A percentile compares a stretch with the other conserved stretches of the same genome.
Evolutionary conservation across 1,284 basidiomycete species (phyloP).

Genomic region (Wallemia ichthyophaga): DNA sequence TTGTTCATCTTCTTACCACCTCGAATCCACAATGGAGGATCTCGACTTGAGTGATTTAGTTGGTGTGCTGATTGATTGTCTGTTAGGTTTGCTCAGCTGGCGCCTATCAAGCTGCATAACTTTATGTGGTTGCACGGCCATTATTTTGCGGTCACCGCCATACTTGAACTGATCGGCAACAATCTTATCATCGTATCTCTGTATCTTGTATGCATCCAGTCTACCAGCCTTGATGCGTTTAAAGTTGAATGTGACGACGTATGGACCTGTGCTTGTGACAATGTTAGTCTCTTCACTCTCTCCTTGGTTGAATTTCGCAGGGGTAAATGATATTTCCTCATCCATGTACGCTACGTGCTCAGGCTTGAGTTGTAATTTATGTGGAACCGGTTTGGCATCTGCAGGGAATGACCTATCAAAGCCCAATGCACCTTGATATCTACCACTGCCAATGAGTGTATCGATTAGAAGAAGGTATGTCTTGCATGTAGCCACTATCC

Average conservation of each 20-base stretch:
- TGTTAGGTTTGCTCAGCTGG: not conserved
- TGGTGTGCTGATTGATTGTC: slow-evolving; percentile 1
- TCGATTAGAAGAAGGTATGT: slow-evolving; percentile 85
- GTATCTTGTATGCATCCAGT: slow-evolving; percentile 77
- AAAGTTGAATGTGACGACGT: slow-evolving; percentile 88
- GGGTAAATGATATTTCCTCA: slow-evolving; percentile 58
- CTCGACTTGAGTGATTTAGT: not conserved
- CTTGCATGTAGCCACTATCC: slow-evolving; percentile 84
- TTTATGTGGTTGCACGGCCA: slow-evolving; percentile 11
- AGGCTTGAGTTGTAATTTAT: slow-evolving; percentile 55
- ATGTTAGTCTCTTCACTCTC: slow-evolving; percentile 60
- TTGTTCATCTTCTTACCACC: not conserved
- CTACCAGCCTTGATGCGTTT: slow-evolving; percentile 72
- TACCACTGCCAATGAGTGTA: slow-evolving; percentile 71
- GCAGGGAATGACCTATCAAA: slow-evolving; percentile 93
- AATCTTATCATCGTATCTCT: slow-evolving; percentile 68
- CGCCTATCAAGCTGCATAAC: not conserved
- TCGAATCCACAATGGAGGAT: slow-evolving; percentile 1
- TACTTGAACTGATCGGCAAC: slow-evolving; percentile 92
- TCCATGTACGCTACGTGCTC: slow-evolving; percentile 94
- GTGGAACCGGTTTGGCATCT: slow-evolving; percentile 66
- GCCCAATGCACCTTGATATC: slow-evolving; percentile 55
- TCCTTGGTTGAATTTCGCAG: slow-evolving; percentile 29
- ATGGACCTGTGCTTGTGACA: slow-evolving; percentile 83
- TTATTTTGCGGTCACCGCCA: slow-evolving; percentile 78